A percentile compares a stretch with the other conserved stretches of the same genome.
phyloP scores from a whole-genome alignment of 2,329 filamentous ascomycete genomes.

The Cryphonectria nitschkei region DNA sequence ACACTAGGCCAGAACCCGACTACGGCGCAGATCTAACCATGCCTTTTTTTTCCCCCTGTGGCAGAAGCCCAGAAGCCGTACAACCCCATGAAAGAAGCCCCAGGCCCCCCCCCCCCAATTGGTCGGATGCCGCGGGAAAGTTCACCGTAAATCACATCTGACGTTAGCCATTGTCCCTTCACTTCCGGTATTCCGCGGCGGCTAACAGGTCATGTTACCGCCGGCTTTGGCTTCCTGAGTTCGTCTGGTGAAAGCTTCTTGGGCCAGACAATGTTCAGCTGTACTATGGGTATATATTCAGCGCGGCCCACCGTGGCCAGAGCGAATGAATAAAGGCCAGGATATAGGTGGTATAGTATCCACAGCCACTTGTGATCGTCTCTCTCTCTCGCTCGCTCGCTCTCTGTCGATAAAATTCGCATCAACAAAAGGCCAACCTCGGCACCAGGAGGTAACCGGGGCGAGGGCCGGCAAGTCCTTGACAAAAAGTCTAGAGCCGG shows the following conservation, averaged over 20 bases:
- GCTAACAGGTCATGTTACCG: slow-evolving; percentile 10
- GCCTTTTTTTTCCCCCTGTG: not conserved
- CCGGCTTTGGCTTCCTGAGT: not conserved
- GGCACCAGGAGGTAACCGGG: not conserved
- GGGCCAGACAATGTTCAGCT: not conserved
- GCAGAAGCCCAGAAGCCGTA: not conserved
- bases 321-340: not conserved
- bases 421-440: not conserved
- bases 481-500: no score
- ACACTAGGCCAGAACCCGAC: slow-evolving; percentile 7
- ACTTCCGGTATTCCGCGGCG: slow-evolving; percentile 8
- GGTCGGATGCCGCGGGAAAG: not conserved
- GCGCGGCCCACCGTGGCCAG: not conserved
- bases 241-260: not conserved
- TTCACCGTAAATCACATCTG: slow-evolving; percentile 12
- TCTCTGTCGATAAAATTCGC: not conserved
- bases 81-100: not conserved
- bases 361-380: not conserved
- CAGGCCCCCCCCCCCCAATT: not conserved
- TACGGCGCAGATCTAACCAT: slow-evolving; percentile 4
- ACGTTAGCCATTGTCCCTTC: slow-evolving; percentile 4
- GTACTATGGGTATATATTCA: not conserved
- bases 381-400: not conserved
- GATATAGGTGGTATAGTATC: not conserved
- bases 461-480: slow-evolving; percentile 5